Evolutionary conservation across 108 stramenopile genomes (phyloP), one percentile per base, ranked within the genome.

Genomic region (Skeletonema marinoi): DNA sequence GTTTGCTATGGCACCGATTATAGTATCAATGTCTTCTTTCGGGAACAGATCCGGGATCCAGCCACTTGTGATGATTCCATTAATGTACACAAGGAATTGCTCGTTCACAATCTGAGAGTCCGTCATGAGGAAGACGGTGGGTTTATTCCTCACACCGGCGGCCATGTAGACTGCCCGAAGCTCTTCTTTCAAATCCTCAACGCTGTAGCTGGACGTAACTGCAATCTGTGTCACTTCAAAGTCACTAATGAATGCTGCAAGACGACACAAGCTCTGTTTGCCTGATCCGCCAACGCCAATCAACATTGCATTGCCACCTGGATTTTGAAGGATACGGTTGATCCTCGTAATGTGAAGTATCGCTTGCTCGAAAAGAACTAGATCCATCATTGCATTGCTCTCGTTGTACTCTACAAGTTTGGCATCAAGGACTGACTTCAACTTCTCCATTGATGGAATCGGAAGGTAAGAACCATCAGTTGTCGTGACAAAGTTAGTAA

Each of bases 31-130:
- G 30, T 96, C 96, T 32, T 97, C 96, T 78, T 93, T 94, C 41
- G 91, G 75, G 75, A 97, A 93, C 17, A 97, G 88, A 60, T 93
- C 93, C 39, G 91, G 84, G 41, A 97, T 89, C 95, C 95, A 96
- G 19, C 95, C 94, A 64, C 87, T 90, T 6, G 93, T 88, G 59
- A 97, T 78, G 32, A 97, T 89, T n/a, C 90, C 90, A 77, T 94
- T 95, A 60, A 97, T 92, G 77, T 96, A 93, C 32, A 96, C 94
- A 21, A 97, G 87, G 82, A 97, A 96, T 59, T 86, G 70, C 41
- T 97, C 96, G 70, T 93, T 81, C 66, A 96, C 92, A 75, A 97
- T 95, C 65, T 97, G 96, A 11, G 93, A 73, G 74, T 97, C 96
- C n/a, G 90, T 95, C 78, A 96, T 85, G 31, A 97, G 85, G 74